These are phyloP conservation scores for Candida mesenterica DNA, from an alignment of 1,139 yeast species.

Conservation along the genomic window DNA sequence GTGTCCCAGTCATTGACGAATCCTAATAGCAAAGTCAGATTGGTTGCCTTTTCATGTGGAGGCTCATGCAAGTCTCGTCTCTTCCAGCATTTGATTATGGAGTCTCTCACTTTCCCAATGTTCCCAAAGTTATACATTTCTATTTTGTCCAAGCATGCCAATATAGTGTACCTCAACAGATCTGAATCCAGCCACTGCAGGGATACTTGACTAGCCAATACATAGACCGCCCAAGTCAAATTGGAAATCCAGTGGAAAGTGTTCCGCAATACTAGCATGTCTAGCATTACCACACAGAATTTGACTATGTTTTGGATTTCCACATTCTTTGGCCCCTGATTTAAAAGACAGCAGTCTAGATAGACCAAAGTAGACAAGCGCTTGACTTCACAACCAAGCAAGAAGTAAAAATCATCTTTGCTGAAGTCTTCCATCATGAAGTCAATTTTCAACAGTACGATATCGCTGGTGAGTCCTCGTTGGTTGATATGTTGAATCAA, in stretches of 20 bases:
- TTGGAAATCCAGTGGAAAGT: constrained; percentile 28
- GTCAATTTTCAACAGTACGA: constrained; percentile 11
- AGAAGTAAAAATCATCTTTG: constrained; percentile 25
- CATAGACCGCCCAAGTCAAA: constrained; percentile 26
- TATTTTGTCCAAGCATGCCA: constrained; percentile 24
- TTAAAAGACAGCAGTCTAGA: constrained; percentile 25
- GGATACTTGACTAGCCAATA: constrained; percentile 26
- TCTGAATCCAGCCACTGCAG: constrained; percentile 22
- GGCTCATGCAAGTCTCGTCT: constrained; percentile 26
- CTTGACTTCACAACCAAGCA: constrained; percentile 29
- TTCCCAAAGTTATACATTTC: constrained; percentile 28
- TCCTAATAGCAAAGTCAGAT: constrained; percentile 16
- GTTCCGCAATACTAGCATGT: constrained; percentile 24
- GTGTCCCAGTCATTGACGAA: constrained; percentile 31
- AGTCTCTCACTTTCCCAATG: constrained; percentile 22
- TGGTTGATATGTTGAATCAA: constrained; percentile 9
- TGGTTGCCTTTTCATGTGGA: constrained; percentile 8
- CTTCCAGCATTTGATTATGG: constrained; percentile 27
- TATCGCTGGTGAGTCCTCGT: constrained; percentile 6
- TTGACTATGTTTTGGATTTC: constrained; percentile 16
- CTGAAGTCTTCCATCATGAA: constrained; percentile 12
- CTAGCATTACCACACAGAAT: constrained; percentile 19
- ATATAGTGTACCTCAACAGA: constrained; percentile 24
- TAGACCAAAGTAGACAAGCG: constrained; percentile 25
- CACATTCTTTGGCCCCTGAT: constrained; percentile 18